Evolutionary conservation across 2,329 filamentous ascomycete species (phyloP).

Genomic region (Fusarium sacchari): DNA sequence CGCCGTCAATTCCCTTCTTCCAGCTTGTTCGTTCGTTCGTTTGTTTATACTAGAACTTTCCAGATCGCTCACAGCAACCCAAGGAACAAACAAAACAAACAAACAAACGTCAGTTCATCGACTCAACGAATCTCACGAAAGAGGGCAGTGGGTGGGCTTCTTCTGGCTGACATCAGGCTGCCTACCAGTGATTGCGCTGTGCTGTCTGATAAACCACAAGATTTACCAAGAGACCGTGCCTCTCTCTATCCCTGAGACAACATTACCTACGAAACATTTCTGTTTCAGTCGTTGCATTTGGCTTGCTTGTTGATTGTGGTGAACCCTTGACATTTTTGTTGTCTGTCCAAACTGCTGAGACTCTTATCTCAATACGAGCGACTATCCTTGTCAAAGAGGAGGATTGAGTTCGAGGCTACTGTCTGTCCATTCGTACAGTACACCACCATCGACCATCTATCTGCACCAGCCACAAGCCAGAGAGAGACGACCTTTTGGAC

Average conservation of each 20-base stretch:
- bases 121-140: background rate
- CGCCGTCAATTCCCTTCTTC: background rate
- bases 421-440: background rate
- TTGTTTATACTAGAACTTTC: background rate
- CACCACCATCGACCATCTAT: too few relatives aligned
- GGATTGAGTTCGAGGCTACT: constrained; percentile 14
- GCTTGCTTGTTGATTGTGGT: constrained; percentile 12
- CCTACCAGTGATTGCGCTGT: constrained; percentile 17
- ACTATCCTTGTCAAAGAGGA: constrained; percentile 4
- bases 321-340: constrained; percentile 13
- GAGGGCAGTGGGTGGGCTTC: background rate
- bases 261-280: background rate
- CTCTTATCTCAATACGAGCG: constrained; percentile 23
- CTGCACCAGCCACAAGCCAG: background rate
- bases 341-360: background rate
- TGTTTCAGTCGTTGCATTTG: background rate
- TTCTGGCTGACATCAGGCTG: background rate
- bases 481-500: background rate
- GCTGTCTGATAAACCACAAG: constrained; percentile 12
- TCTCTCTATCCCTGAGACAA: background rate
- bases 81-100: background rate
- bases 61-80: background rate
- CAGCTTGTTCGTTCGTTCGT: background rate
- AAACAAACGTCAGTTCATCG: background rate
- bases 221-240: background rate